Evolutionary conservation across 2,329 filamentous ascomycete species (phyloP).

Genomic region (Thielaviopsis populi): DNA sequence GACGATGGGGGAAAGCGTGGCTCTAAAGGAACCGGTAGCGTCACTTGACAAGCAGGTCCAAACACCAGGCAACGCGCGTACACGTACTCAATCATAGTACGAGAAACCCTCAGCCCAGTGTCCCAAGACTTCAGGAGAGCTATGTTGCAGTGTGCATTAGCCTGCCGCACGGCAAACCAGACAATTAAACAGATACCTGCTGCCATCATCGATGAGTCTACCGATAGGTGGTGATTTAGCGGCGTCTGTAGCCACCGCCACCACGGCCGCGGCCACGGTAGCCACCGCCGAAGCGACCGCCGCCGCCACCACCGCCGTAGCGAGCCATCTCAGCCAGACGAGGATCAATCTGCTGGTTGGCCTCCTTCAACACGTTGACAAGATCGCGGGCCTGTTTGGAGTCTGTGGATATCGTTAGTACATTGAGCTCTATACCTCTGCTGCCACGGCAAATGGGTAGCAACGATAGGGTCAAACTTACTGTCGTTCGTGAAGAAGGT

Average conservation of each 20-base stretch:
- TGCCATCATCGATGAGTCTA: neutral
- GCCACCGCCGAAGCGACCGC: conserved; percentile 58
- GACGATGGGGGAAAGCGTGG: conserved; percentile 1
- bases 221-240: conserved; percentile 20
- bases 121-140: neutral
- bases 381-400: conserved; percentile 94
- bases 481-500: conserved; percentile 99
- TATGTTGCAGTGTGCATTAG: conserved; percentile 32
- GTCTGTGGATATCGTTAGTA: conserved; percentile 39
- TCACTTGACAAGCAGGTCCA: conserved; percentile 30
- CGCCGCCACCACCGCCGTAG: conserved; percentile 72
- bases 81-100: neutral
- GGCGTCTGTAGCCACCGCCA: conserved; percentile 32
- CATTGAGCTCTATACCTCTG: neutral
- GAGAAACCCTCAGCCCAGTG: neutral
- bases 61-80: neutral
- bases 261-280: conserved; percentile 45
- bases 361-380: conserved; percentile 79
- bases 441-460: neutral
- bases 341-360: conserved; percentile 96
- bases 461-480: conserved; percentile 38
- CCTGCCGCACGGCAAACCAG: conserved; percentile 21
- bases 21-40: conserved; percentile 33
- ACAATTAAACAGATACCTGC: neutral
- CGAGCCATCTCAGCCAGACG: conserved; percentile 90